Evolutionary conservation across 352 stramenopile genomes (phyloP).

Genomic region (Globisporangium echinulatum): DNA sequence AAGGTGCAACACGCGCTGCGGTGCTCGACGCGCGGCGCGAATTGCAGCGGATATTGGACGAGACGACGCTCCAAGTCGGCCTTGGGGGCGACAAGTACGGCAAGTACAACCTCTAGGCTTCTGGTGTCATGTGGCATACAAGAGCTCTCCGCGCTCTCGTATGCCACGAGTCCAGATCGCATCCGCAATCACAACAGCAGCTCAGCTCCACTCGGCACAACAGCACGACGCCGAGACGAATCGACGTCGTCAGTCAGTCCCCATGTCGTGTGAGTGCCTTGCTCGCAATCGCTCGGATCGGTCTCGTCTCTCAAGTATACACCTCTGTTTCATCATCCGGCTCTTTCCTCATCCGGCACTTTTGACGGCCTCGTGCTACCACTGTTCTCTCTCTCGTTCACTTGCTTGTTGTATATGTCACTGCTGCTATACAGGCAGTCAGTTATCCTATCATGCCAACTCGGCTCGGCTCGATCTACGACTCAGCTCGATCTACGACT

Average conservation of each 20-base stretch:
- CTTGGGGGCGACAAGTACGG: conserved; percentile 82
- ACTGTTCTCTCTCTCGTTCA: neutral
- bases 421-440: neutral
- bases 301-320: neutral
- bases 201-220: neutral
- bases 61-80: conserved; percentile 86
- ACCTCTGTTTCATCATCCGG: conserved; percentile 2
- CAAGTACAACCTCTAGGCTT: conserved; percentile 83
- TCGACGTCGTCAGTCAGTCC: no score
- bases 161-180: neutral
- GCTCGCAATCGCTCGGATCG: no score
- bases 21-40: conserved; percentile 76
- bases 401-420: conserved; percentile 1
- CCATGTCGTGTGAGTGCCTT: no score
- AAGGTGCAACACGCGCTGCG: conserved; percentile 59
- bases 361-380: neutral
- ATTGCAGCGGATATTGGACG: conserved; percentile 83
- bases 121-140: neutral
- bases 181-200: neutral
- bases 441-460: no score
- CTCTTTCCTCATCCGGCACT: neutral
- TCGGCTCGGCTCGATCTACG: no score
- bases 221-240: neutral
- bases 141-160: neutral
- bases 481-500: no score